Evolutionary conservation across 2,329 filamentous ascomycete genomes (phyloP).

Genomic region (Stachybotrys elegans): DNA sequence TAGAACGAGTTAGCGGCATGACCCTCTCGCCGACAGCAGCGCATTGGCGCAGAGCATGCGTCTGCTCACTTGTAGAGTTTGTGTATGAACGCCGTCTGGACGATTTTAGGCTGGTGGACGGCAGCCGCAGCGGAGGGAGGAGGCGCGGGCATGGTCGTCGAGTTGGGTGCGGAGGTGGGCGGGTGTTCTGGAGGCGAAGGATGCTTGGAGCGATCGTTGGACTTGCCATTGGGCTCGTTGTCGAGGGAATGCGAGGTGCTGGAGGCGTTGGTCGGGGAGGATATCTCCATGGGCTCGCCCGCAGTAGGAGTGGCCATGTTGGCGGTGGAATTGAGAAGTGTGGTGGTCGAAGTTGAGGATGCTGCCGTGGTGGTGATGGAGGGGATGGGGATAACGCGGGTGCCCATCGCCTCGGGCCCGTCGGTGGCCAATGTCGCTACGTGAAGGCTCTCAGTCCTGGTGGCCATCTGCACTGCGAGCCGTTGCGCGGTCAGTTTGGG

Average conservation of each 20-base stretch:
- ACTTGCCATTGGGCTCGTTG: slow-evolving; percentile 31
- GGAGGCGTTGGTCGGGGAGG: slow-evolving; percentile 43
- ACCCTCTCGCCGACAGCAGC: too few relatives aligned
- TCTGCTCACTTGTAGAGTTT: slow-evolving; percentile 88
- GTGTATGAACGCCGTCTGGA: slow-evolving; percentile 98
- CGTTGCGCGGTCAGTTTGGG: slow-evolving; percentile 16
- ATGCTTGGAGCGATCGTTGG: slow-evolving; percentile 29
- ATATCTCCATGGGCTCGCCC: slow-evolving; percentile 58
- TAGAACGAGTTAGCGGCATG: slow-evolving; percentile 22
- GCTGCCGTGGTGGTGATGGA: slow-evolving; percentile 35
- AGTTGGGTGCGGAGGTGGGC: slow-evolving; percentile 15
- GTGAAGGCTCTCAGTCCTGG: slow-evolving; percentile 46
- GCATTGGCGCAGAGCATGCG: not conserved
- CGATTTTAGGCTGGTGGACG: slow-evolving; percentile 91
- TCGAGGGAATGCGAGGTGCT: slow-evolving; percentile 40
- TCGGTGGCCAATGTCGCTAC: slow-evolving; percentile 35
- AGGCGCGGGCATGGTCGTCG: slow-evolving; percentile 45
- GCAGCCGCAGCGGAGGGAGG: slow-evolving; percentile 59
- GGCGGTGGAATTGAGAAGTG: slow-evolving; percentile 23
- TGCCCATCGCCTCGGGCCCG: slow-evolving; percentile 40
- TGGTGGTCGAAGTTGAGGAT: too few relatives aligned
- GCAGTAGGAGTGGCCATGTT: slow-evolving; percentile 55
- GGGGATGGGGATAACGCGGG: slow-evolving; percentile 53
- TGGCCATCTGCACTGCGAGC: slow-evolving; percentile 44
- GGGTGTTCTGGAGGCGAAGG: slow-evolving; percentile 33